A percentile compares a stretch with the other conserved stretches of the same genome.
phyloP scores from a whole-genome alignment of 108 stramenopile genomes.

The Cyclotella distinguenda region DNA sequence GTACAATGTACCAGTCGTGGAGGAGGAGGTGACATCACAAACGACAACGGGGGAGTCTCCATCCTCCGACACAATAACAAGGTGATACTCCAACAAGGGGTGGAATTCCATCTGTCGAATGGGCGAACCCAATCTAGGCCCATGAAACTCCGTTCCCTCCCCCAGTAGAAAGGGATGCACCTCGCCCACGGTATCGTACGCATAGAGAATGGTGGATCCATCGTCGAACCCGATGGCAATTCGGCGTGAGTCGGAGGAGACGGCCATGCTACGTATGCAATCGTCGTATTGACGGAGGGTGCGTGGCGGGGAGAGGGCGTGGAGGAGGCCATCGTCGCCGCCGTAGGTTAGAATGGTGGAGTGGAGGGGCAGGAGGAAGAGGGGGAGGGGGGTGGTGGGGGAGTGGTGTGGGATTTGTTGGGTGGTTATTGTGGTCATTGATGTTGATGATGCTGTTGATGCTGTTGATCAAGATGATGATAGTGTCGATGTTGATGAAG shows the following conservation, averaged over 20 bases:
- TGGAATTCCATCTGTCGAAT: conserved; percentile 61
- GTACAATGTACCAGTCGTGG: conserved; percentile 15
- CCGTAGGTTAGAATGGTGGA: conserved; percentile 63
- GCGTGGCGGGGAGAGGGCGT: conserved; percentile 7
- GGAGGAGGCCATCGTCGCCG: conserved; percentile 65
- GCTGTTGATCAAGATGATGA: no score
- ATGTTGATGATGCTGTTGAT: not conserved
- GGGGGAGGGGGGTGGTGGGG: not conserved
- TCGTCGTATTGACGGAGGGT: conserved; percentile 51
- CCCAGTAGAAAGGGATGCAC: not conserved
- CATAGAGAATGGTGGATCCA: conserved; percentile 57
- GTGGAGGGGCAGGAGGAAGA: not conserved
- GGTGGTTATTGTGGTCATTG: not conserved
- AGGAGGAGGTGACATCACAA: conserved; percentile 40
- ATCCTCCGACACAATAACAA: conserved; percentile 64
- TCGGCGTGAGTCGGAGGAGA: conserved; percentile 58
- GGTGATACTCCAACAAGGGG: conserved; percentile 38
- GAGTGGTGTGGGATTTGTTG: not conserved
- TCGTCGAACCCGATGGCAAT: conserved; percentile 72
- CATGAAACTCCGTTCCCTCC: conserved; percentile 11
- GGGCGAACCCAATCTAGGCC: conserved; percentile 59
- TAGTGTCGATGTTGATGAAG: no score
- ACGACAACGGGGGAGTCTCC: conserved; percentile 48
- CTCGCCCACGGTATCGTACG: not conserved
- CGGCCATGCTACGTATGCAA: conserved; percentile 58